Evolutionary conservation across 106 monocot genomes (phyloP), one percentile per base, ranked within the genome.

Genomic region (Acorus calamus): DNA sequence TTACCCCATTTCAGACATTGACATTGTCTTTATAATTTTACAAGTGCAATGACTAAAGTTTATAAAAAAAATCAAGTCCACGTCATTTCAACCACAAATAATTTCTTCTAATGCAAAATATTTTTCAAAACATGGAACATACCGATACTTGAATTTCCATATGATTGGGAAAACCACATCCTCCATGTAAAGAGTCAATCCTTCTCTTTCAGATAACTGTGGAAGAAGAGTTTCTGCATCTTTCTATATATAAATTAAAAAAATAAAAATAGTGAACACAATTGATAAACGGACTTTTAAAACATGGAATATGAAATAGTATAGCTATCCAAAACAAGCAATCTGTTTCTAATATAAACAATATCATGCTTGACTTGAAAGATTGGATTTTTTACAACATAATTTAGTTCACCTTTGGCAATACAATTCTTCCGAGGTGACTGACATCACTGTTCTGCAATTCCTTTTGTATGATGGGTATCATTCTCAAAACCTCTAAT

Each of bases 171-270:
- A 62, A n/a, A 48, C 42, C 47, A 79, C 11, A 52, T 89, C 89
- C 46, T 67, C 46, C 85, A 89, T 83, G 11, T 52, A 53, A 59
- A 89, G 53, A 2, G 57, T 4, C 8, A 80, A 53, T 47, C 77
- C 71, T 1, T 77, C 82, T 47, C 71, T 77, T 60, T 82, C 68
- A 52, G n/a, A 50, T 52, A 89, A 69, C 9, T 55, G 64, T 56
- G 85, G 85, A 62, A 85, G 74, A 64, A 77, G 68, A 52, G 77
- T 69, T 60, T 89, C 58, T 3, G 58, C 58, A 41, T 14, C 58
- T 28, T 8, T 58, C 58, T 58, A 6, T 58, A 41, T 28, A 28
- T 0, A 28, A 28, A 28, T 28, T 28, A 28, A 28, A 28, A 28
- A 28, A n/a, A n/a, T n/a, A n/a, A n/a, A 28, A 28, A 28, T 28